A percentile compares a stretch with the other conserved stretches of the same genome.
Conservation (phyloP, 257 asterid species). For the Oldenlandia corymbosa region DNA sequence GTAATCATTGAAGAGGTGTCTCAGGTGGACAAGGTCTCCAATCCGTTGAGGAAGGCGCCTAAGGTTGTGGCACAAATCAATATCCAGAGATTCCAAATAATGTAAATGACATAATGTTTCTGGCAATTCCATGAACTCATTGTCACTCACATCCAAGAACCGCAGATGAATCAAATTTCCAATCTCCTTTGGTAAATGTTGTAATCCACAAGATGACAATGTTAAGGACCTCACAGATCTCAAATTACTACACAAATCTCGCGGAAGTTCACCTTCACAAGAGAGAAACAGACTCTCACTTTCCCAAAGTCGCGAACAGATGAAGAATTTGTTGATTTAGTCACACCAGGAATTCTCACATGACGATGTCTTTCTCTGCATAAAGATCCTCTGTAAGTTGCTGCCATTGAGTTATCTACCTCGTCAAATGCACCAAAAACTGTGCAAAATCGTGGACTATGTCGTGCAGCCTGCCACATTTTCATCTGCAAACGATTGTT, state of each 20-base stretch:
- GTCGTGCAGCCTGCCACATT: too few relatives aligned
- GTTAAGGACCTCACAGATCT: neutral
- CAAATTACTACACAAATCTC: neutral
- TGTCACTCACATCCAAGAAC: constrained; percentile 3
- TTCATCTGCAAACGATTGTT: too few relatives aligned
- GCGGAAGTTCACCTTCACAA: neutral
- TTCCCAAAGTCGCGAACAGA: neutral
- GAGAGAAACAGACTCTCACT: neutral
- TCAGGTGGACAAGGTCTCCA: too few relatives aligned
- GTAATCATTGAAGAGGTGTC: neutral
- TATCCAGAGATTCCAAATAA: too few relatives aligned
- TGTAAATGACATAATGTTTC: neutral
- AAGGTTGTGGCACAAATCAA: too few relatives aligned
- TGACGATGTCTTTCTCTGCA: too few relatives aligned
- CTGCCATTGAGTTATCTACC: too few relatives aligned
- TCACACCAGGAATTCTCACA: neutral
- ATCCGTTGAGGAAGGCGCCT: too few relatives aligned
- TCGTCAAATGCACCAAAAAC: too few relatives aligned
- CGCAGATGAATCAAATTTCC: constrained; percentile 16
- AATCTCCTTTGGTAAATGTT: neutral
- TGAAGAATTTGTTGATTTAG: too few relatives aligned
- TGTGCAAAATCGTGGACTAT: too few relatives aligned
- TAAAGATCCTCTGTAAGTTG: too few relatives aligned
- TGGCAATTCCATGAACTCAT: constrained; percentile 1
- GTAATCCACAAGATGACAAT: neutral